Conservation (phyloP, 805 yeast species). For the Cyberlindnera euphorbiiphila region DNA sequence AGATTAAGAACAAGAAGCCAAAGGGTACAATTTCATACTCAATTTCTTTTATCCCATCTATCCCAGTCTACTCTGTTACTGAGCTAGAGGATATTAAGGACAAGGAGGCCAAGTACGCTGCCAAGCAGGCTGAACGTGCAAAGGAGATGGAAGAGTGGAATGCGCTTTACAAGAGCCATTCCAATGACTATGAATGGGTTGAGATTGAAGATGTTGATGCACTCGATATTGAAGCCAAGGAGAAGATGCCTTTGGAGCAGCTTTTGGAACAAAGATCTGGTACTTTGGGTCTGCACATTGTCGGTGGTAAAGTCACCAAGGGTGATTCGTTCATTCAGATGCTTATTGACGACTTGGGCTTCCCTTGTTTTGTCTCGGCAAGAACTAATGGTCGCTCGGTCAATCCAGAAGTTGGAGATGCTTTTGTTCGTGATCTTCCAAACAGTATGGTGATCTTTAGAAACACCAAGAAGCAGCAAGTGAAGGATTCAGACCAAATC, state of each 20-base stretch:
- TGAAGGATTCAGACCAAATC: constrained; percentile 45
- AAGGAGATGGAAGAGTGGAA: constrained; percentile 43
- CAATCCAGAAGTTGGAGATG: constrained; percentile 47
- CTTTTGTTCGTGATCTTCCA: constrained; percentile 67
- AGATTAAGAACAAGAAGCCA: constrained; percentile 36
- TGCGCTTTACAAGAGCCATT: constrained; percentile 48
- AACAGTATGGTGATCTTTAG: constrained; percentile 57
- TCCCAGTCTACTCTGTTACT: constrained; percentile 56
- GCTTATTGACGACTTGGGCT: constrained; percentile 59
- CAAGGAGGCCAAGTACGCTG: constrained; percentile 37
- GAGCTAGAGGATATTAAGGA: constrained; percentile 48
- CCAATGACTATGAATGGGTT: constrained; percentile 64
- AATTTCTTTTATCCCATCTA: constrained; percentile 60
- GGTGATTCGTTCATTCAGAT: constrained; percentile 52
- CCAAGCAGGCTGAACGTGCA: constrained; percentile 31
- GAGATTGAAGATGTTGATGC: constrained; percentile 40
- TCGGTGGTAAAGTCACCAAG: constrained; percentile 45
- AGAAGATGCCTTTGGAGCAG: constrained; percentile 47
- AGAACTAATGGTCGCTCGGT: constrained; percentile 45
- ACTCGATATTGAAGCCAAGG: constrained; percentile 35
- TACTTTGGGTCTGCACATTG: constrained; percentile 50
- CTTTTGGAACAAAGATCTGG: constrained; percentile 59
- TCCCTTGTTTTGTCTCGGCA: constrained; percentile 53
- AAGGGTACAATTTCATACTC: constrained; percentile 52
- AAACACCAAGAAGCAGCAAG: constrained; percentile 48